Evolutionary conservation across 2,329 filamentous ascomycete species (phyloP).

Genomic region (Xylaria sp.): DNA sequence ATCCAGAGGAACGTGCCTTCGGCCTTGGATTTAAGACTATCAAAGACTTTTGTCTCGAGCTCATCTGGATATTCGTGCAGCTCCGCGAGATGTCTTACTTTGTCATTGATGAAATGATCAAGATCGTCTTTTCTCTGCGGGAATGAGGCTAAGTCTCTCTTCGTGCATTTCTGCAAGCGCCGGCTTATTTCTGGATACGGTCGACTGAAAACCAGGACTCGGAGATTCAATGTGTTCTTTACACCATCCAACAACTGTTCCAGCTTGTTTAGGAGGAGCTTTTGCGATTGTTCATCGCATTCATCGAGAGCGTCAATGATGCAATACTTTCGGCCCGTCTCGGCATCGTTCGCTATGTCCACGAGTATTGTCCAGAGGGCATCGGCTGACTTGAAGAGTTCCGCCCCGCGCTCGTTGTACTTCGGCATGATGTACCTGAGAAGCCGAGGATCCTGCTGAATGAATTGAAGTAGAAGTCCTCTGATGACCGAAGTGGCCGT

Average conservation of each 20-base stretch:
- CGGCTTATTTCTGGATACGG: not conserved
- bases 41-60: not conserved
- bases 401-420: not conserved
- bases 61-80: not conserved
- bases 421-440: not conserved
- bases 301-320: not conserved
- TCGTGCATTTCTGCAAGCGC: not conserved
- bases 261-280: not conserved
- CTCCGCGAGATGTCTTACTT: not conserved
- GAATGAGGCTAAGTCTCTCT: not conserved
- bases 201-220: not conserved
- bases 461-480: not conserved
- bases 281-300: not conserved
- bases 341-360: not conserved
- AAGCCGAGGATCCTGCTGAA: not conserved
- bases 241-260: not conserved
- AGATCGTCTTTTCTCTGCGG: not conserved
- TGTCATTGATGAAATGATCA: not conserved
- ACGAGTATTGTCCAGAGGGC: not conserved
- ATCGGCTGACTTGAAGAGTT: not conserved
- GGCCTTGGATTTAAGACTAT: not conserved
- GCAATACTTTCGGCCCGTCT: not conserved
- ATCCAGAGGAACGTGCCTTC: not conserved
- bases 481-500: not conserved
- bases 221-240: not conserved